A percentile compares a stretch with the other conserved stretches of the same genome.
These are phyloP conservation scores for Akanthomyces muscarius DNA, from an alignment of 2,329 filamentous ascomycete genomes.

Conservation along the genomic window DNA sequence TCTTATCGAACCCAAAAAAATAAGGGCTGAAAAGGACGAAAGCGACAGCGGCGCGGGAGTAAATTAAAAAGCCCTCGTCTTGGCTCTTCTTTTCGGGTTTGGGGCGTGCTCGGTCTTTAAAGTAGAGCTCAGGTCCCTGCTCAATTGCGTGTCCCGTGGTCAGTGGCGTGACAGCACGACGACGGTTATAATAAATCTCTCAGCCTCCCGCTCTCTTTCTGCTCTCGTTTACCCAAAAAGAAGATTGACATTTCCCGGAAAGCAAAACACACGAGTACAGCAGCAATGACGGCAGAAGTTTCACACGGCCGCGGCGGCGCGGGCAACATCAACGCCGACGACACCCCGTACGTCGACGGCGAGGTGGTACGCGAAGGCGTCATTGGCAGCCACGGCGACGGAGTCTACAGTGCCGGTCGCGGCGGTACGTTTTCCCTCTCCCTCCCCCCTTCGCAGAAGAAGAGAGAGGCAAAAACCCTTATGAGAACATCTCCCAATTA, in stretches of 20 bases:
- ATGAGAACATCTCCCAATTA: not conserved
- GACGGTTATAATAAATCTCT: not conserved
- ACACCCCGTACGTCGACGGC: conserved; percentile 58
- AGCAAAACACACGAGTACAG: not conserved
- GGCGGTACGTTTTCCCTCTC: conserved; percentile 43
- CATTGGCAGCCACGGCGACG: conserved; percentile 54
- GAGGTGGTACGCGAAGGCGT: conserved; percentile 54
- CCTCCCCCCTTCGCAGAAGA: too few relatives aligned
- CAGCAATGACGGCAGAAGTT: conserved; percentile 41
- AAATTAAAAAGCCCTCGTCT: not conserved
- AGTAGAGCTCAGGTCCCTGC: not conserved
- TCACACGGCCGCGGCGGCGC: conserved; percentile 59
- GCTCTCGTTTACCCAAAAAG: not conserved
- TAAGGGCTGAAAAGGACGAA: not conserved
- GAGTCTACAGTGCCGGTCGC: conserved; percentile 55
- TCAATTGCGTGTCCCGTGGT: not conserved
- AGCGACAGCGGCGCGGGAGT: not conserved
- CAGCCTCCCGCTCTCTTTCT: not conserved
- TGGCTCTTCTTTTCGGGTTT: not conserved
- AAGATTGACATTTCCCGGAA: not conserved
- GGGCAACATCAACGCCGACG: conserved; percentile 57
- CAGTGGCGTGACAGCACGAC: not conserved
- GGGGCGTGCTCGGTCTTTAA: not conserved
- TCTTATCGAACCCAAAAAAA: conserved; percentile 10
- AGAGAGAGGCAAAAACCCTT: not conserved